Percentiles rank a stretch among this genome's conserved stretches.
phyloP scores from a whole-genome alignment of 805 yeast genomes.

The Candida succiphila region DNA sequence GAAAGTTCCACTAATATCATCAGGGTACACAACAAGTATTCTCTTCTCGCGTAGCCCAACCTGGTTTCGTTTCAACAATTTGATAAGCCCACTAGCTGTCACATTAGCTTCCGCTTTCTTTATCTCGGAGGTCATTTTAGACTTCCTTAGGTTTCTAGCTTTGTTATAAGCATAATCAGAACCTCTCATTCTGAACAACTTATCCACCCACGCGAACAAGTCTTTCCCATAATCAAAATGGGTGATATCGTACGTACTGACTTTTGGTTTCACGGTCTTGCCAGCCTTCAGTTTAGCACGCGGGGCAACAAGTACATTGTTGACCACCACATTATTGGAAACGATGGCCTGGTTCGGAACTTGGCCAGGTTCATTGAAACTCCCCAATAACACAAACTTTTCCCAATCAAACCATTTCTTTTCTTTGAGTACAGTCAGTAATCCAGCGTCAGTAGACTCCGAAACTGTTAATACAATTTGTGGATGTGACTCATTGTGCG shows the following conservation, averaged over 20 bases:
- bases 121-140: constrained; percentile 7
- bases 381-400: constrained; percentile 18
- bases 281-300: constrained; percentile 7
- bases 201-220: constrained; percentile 11
- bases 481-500: constrained; percentile 22
- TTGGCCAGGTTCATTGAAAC: constrained; percentile 11
- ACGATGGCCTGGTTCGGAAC: constrained; percentile 11
- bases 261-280: not conserved
- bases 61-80: constrained; percentile 8
- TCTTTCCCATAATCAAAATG: constrained; percentile 14
- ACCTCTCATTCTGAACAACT: constrained; percentile 12
- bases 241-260: constrained; percentile 16
- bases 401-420: constrained; percentile 40
- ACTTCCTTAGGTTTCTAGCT: constrained; percentile 15
- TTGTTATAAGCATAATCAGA: constrained; percentile 11
- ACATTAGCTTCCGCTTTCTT: constrained; percentile 14
- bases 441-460: constrained; percentile 25
- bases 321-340: constrained; percentile 13
- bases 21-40: constrained; percentile 18
- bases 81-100: constrained; percentile 15
- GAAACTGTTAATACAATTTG: constrained; percentile 19
- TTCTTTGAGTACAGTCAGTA: constrained; percentile 40
- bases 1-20: constrained; percentile 11
- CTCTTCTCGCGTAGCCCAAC: constrained; percentile 4
- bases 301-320: constrained; percentile 12